A percentile compares a stretch with the other conserved stretches of the same genome.
Evolutionary conservation across 208 protist genomes (phyloP).

Genomic region (Trypanosoma avium): DNA sequence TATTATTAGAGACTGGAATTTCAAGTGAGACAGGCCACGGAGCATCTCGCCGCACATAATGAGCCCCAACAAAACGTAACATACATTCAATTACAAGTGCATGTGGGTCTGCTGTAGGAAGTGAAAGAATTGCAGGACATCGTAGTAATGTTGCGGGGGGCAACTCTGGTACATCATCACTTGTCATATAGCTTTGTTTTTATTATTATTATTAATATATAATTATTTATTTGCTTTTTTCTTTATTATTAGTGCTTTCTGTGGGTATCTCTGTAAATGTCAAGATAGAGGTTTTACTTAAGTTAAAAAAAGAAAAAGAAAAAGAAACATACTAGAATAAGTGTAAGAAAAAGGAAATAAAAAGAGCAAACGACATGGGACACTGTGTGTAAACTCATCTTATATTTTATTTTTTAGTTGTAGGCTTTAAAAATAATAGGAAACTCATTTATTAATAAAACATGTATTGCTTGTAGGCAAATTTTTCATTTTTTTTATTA

Average conservation of each 20-base stretch:
- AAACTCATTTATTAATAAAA: too few relatives aligned
- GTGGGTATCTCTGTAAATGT: neutral
- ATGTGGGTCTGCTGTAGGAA: conserved; percentile 71
- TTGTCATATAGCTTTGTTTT: neutral
- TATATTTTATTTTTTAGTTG: too few relatives aligned
- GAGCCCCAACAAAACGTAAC: conserved; percentile 52
- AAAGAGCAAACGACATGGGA: too few relatives aligned
- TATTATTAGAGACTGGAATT: neutral
- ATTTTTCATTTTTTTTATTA: conserved; percentile 3
- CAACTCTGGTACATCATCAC: neutral
- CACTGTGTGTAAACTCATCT: too few relatives aligned
- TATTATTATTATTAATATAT: conserved; percentile 20
- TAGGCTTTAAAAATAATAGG: too few relatives aligned
- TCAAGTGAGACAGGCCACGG: conserved; percentile 36
- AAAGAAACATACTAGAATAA: conserved; percentile 10
- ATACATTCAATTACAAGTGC: conserved; percentile 69
- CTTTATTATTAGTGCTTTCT: neutral
- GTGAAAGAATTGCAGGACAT: conserved; percentile 35
- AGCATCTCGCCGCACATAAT: conserved; percentile 41
- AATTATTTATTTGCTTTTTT: conserved; percentile 12
- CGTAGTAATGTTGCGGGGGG: conserved; percentile 25
- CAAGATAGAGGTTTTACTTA: too few relatives aligned
- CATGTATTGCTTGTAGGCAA: too few relatives aligned
- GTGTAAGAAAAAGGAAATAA: neutral
- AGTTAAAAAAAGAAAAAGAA: too few relatives aligned